Percentiles rank a stretch among this genome's conserved stretches.
These are phyloP conservation scores for Cryphonectria nitschkei DNA, from an alignment of 2,329 filamentous ascomycete species.

Conservation along the genomic window DNA sequence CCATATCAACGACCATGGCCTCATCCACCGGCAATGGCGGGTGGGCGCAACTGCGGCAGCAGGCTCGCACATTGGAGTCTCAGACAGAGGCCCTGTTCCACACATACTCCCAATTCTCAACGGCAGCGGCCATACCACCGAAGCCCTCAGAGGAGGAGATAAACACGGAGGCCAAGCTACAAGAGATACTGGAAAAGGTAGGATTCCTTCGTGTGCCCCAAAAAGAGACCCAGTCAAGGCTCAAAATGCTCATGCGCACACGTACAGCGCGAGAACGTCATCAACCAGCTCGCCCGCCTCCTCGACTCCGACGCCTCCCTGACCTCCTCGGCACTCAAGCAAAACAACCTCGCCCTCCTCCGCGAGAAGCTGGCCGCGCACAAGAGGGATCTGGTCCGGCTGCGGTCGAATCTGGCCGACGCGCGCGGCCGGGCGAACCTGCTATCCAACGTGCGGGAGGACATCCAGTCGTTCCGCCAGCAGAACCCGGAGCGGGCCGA, in stretches of 20 bases:
- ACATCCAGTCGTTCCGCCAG: conserved; percentile 87
- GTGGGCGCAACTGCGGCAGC: conserved; percentile 94
- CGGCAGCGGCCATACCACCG: conserved; percentile 74
- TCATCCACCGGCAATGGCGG: conserved; percentile 61
- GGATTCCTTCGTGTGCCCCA: not conserved
- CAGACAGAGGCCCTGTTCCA: conserved; percentile 89
- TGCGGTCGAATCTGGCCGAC: conserved; percentile 74
- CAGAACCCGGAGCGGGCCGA: conserved; percentile 82
- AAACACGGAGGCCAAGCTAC: conserved; percentile 77
- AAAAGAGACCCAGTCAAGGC: not conserved
- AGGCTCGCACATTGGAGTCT: conserved; percentile 84
- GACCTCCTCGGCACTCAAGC: conserved; percentile 90
- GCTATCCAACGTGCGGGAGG: conserved; percentile 84
- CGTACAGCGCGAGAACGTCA: conserved; percentile 76
- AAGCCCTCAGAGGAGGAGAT: conserved; percentile 86
- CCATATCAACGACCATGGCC: conserved; percentile 48
- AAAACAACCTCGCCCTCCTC: conserved; percentile 91
- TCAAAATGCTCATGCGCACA: conserved; percentile 24
- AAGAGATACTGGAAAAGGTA: conserved; percentile 84
- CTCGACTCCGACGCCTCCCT: conserved; percentile 90
- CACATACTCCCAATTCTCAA: conserved; percentile 88
- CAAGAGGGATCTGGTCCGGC: conserved; percentile 76
- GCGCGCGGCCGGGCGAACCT: conserved; percentile 88
- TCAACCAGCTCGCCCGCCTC: conserved; percentile 81
- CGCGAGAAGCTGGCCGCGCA: conserved; percentile 89